These are phyloP conservation scores for Penicillium sp. DNA, from an alignment of 2,329 filamentous ascomycete species.

Conservation along the genomic window DNA sequence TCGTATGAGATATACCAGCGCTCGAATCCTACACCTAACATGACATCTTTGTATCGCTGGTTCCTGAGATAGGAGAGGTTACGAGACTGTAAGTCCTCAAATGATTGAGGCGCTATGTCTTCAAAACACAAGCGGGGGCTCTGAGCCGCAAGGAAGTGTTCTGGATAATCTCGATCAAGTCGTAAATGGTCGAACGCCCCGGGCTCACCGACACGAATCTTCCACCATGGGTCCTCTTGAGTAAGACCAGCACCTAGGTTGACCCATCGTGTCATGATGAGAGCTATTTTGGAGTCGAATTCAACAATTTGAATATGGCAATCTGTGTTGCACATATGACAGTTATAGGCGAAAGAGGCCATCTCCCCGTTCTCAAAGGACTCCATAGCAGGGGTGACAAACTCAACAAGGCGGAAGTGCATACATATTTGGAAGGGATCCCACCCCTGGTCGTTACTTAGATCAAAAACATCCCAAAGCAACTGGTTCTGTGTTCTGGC, in stretches of 20 bases:
- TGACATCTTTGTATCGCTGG: too few relatives aligned
- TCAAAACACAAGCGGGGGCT: not conserved
- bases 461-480: too few relatives aligned
- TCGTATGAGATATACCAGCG: too few relatives aligned
- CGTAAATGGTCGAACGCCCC: not conserved
- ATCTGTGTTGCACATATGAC: slow-evolving; percentile 4
- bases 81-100: too few relatives aligned
- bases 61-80: too few relatives aligned
- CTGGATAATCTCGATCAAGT: not conserved
- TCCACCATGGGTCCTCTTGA: slow-evolving; percentile 7
- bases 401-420: not conserved
- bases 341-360: not conserved
- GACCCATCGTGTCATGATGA: slow-evolving; percentile 9
- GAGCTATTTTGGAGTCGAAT: not conserved
- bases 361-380: not conserved
- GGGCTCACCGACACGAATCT: not conserved
- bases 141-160: not conserved
- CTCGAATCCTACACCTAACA: too few relatives aligned
- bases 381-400: not conserved
- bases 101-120: too few relatives aligned
- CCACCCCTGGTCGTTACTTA: not conserved
- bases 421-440: not conserved
- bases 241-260: slow-evolving; percentile 7
- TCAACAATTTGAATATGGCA: not conserved
- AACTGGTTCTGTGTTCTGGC: too few relatives aligned